Percentiles rank a stretch among this genome's conserved stretches.
Evolutionary conservation across 805 yeast genomes (phyloP).

Genomic region (Sugiyamaella chiloensis): DNA sequence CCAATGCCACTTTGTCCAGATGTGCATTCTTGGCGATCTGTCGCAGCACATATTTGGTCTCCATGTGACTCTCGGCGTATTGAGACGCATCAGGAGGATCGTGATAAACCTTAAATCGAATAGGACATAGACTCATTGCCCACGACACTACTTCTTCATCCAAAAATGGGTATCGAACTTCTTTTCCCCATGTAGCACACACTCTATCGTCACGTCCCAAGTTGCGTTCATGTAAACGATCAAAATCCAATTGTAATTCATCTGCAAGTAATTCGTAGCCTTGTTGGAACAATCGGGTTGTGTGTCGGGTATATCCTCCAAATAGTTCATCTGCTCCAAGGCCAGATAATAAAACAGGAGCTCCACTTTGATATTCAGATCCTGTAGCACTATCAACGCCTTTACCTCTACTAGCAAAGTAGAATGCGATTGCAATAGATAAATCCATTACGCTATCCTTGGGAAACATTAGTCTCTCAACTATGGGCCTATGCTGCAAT

Average conservation of each 20-base stretch:
- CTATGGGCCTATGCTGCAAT: constrained; percentile 46
- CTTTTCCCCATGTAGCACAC: constrained; percentile 81
- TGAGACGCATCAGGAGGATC: not conserved
- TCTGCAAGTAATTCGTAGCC: constrained; percentile 44
- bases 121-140: constrained; percentile 30
- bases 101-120: constrained; percentile 36
- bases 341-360: constrained; percentile 82
- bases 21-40: constrained; percentile 50
- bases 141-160: constrained; percentile 55
- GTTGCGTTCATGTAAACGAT: constrained; percentile 72
- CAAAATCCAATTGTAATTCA: constrained; percentile 69
- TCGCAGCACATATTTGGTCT: constrained; percentile 58
- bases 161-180: constrained; percentile 81
- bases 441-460: constrained; percentile 90
- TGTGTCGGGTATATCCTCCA: constrained; percentile 93
- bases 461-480: constrained; percentile 72
- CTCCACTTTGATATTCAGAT: constrained; percentile 33
- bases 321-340: constrained; percentile 96
- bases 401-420: constrained; percentile 72
- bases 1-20: constrained; percentile 57
- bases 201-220: constrained; percentile 92
- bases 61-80: constrained; percentile 22
- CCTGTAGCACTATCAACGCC: constrained; percentile 33
- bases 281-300: constrained; percentile 32
- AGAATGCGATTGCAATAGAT: constrained; percentile 92